Evolutionary conservation across 75 land plant species (phyloP).

Genomic region (Pinus tabuliformis): DNA sequence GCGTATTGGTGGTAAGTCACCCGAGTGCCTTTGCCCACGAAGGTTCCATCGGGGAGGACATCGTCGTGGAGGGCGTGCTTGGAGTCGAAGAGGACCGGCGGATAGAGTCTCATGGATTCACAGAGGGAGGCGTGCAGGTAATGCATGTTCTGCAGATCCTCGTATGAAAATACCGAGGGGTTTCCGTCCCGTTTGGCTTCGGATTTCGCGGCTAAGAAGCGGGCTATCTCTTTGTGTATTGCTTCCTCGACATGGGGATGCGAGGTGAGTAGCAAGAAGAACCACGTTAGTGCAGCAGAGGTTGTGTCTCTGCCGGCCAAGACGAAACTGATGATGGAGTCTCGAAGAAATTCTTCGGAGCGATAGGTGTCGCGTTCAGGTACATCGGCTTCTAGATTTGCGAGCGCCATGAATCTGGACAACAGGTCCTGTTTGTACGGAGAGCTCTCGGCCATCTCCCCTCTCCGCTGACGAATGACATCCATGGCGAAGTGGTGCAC

Average conservation of each 20-base stretch:
- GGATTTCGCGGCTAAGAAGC: not conserved
- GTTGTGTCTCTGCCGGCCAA: conserved; percentile 6
- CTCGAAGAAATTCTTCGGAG: conserved; percentile 23
- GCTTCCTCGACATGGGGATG: conserved; percentile 5
- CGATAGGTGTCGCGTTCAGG: not conserved
- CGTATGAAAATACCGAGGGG: conserved; percentile 4
- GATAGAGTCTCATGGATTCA: conserved; percentile 28
- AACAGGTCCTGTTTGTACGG: conserved; percentile 12
- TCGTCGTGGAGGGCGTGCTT: conserved; percentile 15
- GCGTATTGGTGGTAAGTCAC: conserved; percentile 30
- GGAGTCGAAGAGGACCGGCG: conserved; percentile 23
- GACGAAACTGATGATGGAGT: conserved; percentile 5
- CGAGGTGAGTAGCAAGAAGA: not conserved
- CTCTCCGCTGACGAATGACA: not conserved
- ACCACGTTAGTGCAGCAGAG: not conserved
- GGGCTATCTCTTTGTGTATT: not conserved
- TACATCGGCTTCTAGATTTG: not conserved
- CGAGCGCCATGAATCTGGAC: conserved; percentile 19
- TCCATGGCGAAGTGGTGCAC: conserved; percentile 3
- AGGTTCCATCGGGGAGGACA: conserved; percentile 24
- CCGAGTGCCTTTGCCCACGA: conserved; percentile 1
- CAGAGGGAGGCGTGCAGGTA: conserved; percentile 30
- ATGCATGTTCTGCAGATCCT: conserved; percentile 23
- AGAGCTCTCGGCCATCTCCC: not conserved
- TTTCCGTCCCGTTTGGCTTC: not conserved